Evolutionary conservation across 2,329 filamentous ascomycete species (phyloP), one percentile per base, ranked within the genome.

Genomic region (Cytospora mali): DNA sequence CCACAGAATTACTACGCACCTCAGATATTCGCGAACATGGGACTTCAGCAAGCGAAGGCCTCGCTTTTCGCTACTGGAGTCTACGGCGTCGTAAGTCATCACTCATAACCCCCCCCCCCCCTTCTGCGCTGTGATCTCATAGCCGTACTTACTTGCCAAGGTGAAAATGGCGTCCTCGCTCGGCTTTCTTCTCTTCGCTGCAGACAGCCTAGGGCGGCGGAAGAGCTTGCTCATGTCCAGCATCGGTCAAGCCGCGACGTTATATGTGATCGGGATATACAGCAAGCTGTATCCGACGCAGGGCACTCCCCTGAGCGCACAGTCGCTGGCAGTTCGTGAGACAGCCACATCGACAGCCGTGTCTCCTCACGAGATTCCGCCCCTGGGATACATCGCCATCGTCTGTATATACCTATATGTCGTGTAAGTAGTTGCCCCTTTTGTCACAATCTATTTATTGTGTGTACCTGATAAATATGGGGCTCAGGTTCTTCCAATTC

Each of bases 321-420:
- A 46, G 42, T 46, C 42, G n/a, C n/a, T 46, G 42, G 42, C 13
- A 13, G 23, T 33, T 14, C 23, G 25, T 59, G 29, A 61, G 39
- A 42, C 53, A 54, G n/a, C n/a, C n/a, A 54, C 46, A 54, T 51
- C 14, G 5, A 49, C 42, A 14, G 7, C 42, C 42, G 10, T 21
- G 10, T 4, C n/a, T 46, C 33, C 35, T 21, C n/a, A 29, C 0
- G n/a, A 76, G 74, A 77, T 91, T 14, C 84, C 87, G 1, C 77
- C 84, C 0, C 87, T 89, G 2, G 89, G 89, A 29, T 91, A 91
- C 69, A 80, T 89, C 29, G 88, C 89, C 2, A 83, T 91, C 1
- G 82, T 88, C 27, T 89, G 85, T 71, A 89, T 92, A 63, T 92
- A 88, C 77, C 78, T 91, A 21, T 92, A 90, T 74, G 89, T 88